These are phyloP conservation scores for Nicotiana benthamiana DNA, from an alignment of 257 asterid genomes.

Conservation along the genomic window DNA sequence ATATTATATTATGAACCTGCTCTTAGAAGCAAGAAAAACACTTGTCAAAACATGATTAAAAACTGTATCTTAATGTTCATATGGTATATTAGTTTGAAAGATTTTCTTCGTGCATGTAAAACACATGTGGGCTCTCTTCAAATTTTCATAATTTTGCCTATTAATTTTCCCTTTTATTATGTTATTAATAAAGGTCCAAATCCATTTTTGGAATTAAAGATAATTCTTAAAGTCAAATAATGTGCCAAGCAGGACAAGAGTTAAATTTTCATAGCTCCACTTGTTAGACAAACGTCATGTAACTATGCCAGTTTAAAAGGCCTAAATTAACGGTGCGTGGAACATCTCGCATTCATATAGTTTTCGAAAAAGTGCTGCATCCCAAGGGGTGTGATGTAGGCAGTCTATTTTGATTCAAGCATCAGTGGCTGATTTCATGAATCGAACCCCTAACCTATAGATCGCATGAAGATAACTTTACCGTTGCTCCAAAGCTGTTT, in stretches of 20 bases:
- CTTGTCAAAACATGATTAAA: neutral
- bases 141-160: neutral
- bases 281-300: neutral
- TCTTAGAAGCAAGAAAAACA: neutral
- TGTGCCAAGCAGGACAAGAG: neutral
- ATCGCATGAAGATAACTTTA: too few relatives aligned
- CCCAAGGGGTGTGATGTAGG: too few relatives aligned
- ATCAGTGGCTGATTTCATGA: too few relatives aligned
- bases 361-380: too few relatives aligned
- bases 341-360: too few relatives aligned
- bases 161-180: too few relatives aligned
- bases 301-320: neutral
- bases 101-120: neutral
- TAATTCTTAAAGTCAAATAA: neutral
- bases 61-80: neutral
- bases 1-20: neutral
- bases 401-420: too few relatives aligned
- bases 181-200: neutral
- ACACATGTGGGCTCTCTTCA: neutral
- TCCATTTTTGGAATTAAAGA: neutral
- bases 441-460: too few relatives aligned
- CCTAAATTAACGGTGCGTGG: neutral
- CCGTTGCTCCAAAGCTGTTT: too few relatives aligned
- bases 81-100: neutral
- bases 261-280: neutral